phyloP scores from a whole-genome alignment of 306 rosid genomes.

The Rosa rugosa region DNA sequence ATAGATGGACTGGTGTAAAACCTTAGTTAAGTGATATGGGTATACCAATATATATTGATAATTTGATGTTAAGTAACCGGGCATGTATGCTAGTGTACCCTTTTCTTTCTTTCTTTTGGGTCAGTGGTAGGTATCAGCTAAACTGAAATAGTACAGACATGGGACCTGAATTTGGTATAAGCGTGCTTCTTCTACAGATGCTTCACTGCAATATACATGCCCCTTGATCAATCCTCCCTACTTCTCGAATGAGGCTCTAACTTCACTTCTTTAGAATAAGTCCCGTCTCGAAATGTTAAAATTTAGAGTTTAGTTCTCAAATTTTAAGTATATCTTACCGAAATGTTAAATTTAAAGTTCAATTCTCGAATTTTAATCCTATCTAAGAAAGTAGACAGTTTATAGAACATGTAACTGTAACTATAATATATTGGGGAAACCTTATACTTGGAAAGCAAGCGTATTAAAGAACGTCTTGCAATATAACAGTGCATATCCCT shows the following conservation, averaged over 20 bases:
- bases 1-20: constrained; percentile 66
- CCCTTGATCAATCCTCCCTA: neutral
- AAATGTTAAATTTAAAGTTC: too few species aligned
- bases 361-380: too few species aligned
- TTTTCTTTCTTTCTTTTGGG: neutral
- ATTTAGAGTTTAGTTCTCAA: neutral
- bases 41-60: constrained; percentile 56
- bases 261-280: too few species aligned
- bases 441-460: neutral
- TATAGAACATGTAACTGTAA: neutral
- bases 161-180: neutral
- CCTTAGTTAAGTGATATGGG: constrained; percentile 46
- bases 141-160: neutral
- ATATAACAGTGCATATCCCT: constrained; percentile 3
- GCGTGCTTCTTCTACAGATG: neutral
- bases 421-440: neutral
- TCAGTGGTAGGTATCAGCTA: constrained; percentile 8
- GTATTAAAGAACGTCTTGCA: neutral
- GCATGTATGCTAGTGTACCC: constrained; percentile 8
- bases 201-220: neutral
- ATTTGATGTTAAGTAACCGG: constrained; percentile 34
- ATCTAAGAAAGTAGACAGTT: neutral
- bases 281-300: neutral
- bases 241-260: neutral
- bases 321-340: too few species aligned